Percentiles rank a stretch among this genome's conserved stretches.
Evolutionary conservation across 345 rosid genomes (phyloP).

Genomic region (Populus nigra): DNA sequence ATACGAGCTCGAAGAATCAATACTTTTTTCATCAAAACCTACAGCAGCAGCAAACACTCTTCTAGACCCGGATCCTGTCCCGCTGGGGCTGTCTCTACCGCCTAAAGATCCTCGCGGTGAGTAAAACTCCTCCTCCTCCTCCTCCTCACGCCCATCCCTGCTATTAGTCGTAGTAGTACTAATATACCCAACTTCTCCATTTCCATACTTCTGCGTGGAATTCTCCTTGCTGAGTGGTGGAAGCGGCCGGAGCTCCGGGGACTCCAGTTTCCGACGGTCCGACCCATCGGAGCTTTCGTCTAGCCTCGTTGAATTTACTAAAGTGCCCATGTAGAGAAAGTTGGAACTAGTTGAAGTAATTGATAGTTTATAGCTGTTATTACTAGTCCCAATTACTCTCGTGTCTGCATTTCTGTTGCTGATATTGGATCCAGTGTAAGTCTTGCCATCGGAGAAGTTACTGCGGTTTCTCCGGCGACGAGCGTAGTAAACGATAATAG

Average conservation of each 20-base stretch:
- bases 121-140: conserved; percentile 81
- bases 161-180: background rate
- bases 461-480: conserved; percentile 30
- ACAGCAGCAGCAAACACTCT: conserved; percentile 36
- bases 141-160: conserved; percentile 14
- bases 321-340: conserved; percentile 79
- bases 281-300: conserved; percentile 31
- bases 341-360: conserved; percentile 58
- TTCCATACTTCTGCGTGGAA: conserved; percentile 36
- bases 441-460: conserved; percentile 44
- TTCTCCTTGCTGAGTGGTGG: conserved; percentile 74
- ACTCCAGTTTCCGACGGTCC: conserved; percentile 62
- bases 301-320: conserved; percentile 46
- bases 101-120: conserved; percentile 80
- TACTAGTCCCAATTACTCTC: background rate
- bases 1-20: conserved; percentile 54
- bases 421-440: conserved; percentile 34
- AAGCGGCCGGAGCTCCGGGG: conserved; percentile 93
- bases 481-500: conserved; percentile 44
- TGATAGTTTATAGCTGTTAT: conserved; percentile 34
- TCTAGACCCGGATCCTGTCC: conserved; percentile 70
- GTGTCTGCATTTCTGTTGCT: conserved; percentile 20
- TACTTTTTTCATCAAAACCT: conserved; percentile 40
- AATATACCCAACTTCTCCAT: conserved; percentile 43
- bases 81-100: conserved; percentile 53